Percentiles rank a stretch among this genome's conserved stretches.
These are phyloP conservation scores for Trichoderma atrobrunneum DNA, from an alignment of 2,329 filamentous ascomycete genomes.

Conservation along the genomic window DNA sequence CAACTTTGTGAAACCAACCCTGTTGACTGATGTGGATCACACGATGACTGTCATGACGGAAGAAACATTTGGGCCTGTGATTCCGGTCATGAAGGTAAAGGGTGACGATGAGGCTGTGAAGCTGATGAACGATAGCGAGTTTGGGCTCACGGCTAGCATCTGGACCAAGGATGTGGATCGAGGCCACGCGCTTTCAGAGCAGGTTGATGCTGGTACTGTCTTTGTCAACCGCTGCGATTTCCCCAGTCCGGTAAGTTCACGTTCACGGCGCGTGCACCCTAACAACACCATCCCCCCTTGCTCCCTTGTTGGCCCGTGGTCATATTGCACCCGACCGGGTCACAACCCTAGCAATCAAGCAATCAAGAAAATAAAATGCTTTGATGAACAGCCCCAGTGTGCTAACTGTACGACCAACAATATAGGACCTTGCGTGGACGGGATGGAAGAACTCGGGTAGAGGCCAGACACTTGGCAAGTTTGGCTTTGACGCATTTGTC, in stretches of 20 bases:
- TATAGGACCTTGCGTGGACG: constrained; percentile 87
- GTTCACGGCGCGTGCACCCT: constrained; percentile 26
- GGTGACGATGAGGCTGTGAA: constrained; percentile 75
- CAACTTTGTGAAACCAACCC: constrained; percentile 84
- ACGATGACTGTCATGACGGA: constrained; percentile 86
- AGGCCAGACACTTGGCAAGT: constrained; percentile 82
- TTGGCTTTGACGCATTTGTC: constrained; percentile 93
- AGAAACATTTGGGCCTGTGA: constrained; percentile 92
- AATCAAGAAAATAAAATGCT: background rate
- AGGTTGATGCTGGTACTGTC: constrained; percentile 88
- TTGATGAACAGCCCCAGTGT: background rate
- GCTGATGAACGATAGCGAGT: constrained; percentile 93
- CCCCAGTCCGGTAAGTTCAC: constrained; percentile 74
- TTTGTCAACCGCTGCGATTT: constrained; percentile 95
- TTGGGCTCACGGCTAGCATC: constrained; percentile 92
- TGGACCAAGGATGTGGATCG: constrained; percentile 85
- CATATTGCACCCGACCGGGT: background rate
- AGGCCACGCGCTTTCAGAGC: constrained; percentile 73
- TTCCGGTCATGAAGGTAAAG: constrained; percentile 84
- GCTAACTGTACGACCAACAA: constrained; percentile 20
- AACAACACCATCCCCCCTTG: background rate
- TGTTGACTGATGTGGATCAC: constrained; percentile 77
- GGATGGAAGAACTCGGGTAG: constrained; percentile 97
- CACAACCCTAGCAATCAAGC: background rate
- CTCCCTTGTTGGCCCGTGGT: constrained; percentile 2